Evolutionary conservation across 192 early-diverging fungal genomes (phyloP).

Genomic region (Coemansia erecta): DNA sequence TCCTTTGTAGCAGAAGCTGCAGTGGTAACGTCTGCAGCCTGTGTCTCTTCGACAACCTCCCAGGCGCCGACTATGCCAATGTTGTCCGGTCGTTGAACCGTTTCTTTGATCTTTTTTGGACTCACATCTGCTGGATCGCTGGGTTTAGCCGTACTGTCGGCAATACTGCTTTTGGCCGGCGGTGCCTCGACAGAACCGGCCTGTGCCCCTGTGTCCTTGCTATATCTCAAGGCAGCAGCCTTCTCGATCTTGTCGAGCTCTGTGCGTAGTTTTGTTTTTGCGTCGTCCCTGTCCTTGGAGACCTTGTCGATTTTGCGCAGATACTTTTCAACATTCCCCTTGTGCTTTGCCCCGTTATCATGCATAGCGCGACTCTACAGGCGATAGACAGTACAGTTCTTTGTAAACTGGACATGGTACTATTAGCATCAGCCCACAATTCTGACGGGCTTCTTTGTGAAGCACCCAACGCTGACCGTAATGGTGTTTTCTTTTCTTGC

Average conservation of each 20-base stretch:
- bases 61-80: constrained; percentile 39
- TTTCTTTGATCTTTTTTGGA: neutral
- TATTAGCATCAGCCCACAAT: neutral
- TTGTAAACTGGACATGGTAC: constrained; percentile 6
- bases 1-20: too few species aligned
- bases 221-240: constrained; percentile 38
- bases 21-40: neutral
- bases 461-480: too few species aligned
- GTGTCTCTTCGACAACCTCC: constrained; percentile 38
- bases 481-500: too few species aligned
- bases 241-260: constrained; percentile 70
- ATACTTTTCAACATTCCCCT: constrained; percentile 76
- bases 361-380: constrained; percentile 65
- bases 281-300: constrained; percentile 53
- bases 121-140: neutral
- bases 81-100: constrained; percentile 13
- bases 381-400: too few species aligned
- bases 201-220: constrained; percentile 15
- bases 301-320: constrained; percentile 64
- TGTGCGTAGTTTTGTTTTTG: constrained; percentile 57
- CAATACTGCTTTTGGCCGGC: neutral
- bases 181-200: neutral
- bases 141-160: neutral
- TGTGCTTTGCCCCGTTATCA: constrained; percentile 77
- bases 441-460: too few species aligned